These are phyloP conservation scores for Ceratobasidium sp. DNA, from an alignment of 1,284 basidiomycete species.

Conservation along the genomic window DNA sequence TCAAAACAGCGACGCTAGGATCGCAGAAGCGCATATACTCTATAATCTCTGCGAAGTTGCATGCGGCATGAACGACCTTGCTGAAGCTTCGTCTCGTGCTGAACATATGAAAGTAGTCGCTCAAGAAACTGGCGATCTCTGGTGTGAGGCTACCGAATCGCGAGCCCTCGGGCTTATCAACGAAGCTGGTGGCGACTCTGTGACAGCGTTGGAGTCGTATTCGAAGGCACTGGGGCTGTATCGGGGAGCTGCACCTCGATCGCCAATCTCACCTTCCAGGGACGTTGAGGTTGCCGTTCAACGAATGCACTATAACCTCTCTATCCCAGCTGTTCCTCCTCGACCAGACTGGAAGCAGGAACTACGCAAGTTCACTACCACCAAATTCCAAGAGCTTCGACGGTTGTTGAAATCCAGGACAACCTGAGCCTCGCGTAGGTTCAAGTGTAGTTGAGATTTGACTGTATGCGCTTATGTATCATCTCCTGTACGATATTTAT, in stretches of 20 bases:
- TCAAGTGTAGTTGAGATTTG: too few species aligned
- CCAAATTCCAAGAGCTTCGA: not conserved
- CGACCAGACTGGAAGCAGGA: conserved; percentile 26
- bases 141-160: conserved; percentile 13
- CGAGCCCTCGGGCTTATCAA: conserved; percentile 15
- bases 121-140: conserved; percentile 19
- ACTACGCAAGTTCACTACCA: not conserved
- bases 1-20: not conserved
- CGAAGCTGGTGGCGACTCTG: not conserved
- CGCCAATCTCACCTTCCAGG: not conserved
- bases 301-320: conserved; percentile 4
- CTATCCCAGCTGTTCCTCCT: conserved; percentile 16
- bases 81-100: not conserved
- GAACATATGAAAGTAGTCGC: conserved; percentile 19
- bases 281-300: conserved; percentile 1
- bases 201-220: conserved; percentile 7
- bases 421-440: not conserved
- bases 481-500: too few species aligned
- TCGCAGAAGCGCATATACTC: conserved; percentile 10
- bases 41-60: conserved; percentile 19
- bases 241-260: conserved; percentile 8
- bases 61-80: not conserved
- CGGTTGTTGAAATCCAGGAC: not conserved
- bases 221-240: conserved; percentile 11
- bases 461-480: not conserved